These are phyloP conservation scores for Boletellus sp. DNA, from an alignment of 768 basidiomycete genomes.

Conservation along the genomic window DNA sequence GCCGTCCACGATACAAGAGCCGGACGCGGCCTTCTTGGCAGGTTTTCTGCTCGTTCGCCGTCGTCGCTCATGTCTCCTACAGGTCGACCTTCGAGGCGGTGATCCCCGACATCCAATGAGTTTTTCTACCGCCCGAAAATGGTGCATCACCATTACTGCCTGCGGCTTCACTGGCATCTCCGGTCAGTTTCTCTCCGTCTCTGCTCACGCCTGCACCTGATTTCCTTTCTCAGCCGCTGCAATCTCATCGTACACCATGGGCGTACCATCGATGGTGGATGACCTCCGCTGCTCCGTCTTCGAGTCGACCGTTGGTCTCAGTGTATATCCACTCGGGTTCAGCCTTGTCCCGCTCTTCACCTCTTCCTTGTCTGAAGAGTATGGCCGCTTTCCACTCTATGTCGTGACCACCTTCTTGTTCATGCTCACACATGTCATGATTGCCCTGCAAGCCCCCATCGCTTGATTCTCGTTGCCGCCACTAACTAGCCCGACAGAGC, in stretches of 20 bases:
- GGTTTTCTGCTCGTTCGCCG: not conserved
- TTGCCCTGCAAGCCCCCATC: slow-evolving; percentile 23
- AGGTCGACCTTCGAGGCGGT: slow-evolving; percentile 40
- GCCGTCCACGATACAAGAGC: slow-evolving; percentile 16
- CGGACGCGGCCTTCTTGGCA: slow-evolving; percentile 16
- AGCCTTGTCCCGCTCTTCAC: slow-evolving; percentile 60
- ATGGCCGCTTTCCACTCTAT: slow-evolving; percentile 62
- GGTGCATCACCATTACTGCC: slow-evolving; percentile 36
- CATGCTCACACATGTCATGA: slow-evolving; percentile 45
- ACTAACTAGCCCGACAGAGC: slow-evolving; percentile 27
- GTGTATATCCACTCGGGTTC: slow-evolving; percentile 58
- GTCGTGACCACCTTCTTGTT: slow-evolving; percentile 48
- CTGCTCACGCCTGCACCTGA: not conserved
- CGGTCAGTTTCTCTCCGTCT: slow-evolving; percentile 19
- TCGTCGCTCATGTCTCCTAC: not conserved
- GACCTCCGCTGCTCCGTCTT: slow-evolving; percentile 44
- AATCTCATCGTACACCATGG: slow-evolving; percentile 51
- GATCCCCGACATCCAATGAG: slow-evolving; percentile 41
- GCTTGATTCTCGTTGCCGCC: not conserved
- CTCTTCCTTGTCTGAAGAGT: slow-evolving; percentile 70
- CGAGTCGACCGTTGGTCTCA: slow-evolving; percentile 46
- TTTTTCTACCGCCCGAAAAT: slow-evolving; percentile 39
- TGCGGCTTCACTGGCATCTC: slow-evolving; percentile 33
- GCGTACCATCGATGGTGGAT: slow-evolving; percentile 51
- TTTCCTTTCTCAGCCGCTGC: slow-evolving; percentile 39